Percentiles rank a stretch among this genome's conserved stretches.
Conservation (phyloP, 805 yeast genomes). For the Metschnikowia rubicola region DNA sequence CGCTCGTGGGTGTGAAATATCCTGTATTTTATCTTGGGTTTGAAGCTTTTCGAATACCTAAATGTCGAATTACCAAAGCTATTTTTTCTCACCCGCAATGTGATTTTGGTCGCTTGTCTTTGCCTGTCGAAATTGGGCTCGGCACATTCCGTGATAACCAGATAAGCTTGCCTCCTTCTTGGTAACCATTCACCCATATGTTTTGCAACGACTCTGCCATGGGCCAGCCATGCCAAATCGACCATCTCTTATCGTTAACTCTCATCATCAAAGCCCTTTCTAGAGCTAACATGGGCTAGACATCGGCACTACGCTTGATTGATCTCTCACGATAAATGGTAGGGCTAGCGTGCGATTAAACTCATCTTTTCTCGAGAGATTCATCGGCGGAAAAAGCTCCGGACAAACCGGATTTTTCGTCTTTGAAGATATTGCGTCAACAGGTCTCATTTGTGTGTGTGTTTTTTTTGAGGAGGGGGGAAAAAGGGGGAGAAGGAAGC, state of each 20-base stretch:
- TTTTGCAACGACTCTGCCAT: not conserved
- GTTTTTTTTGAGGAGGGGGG: not conserved
- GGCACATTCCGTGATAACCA: no score
- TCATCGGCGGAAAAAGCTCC: constrained; percentile 36
- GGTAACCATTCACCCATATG: no score
- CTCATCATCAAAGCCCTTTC: not conserved
- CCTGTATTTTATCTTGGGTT: no score
- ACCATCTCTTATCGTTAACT: not conserved
- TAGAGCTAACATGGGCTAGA: not conserved
- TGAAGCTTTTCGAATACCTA: no score
- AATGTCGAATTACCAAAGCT: no score
- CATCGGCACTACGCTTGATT: not conserved
- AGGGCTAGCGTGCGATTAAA: constrained; percentile 27
- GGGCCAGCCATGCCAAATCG: not conserved
- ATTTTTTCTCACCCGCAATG: no score
- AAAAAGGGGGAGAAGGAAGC: no score
- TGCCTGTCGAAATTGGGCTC: no score
- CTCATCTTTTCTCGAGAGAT: constrained; percentile 20
- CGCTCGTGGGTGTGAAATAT: not conserved
- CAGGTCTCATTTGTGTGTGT: not conserved
- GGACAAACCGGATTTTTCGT: constrained; percentile 29
- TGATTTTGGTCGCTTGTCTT: no score
- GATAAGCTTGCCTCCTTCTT: no score
- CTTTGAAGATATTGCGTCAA: not conserved
- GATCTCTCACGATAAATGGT: constrained; percentile 8